Evolutionary conservation across 441 rosid species (phyloP), one percentile per base, ranked within the genome.

Genomic region (Pelargonium exstipulatum): DNA sequence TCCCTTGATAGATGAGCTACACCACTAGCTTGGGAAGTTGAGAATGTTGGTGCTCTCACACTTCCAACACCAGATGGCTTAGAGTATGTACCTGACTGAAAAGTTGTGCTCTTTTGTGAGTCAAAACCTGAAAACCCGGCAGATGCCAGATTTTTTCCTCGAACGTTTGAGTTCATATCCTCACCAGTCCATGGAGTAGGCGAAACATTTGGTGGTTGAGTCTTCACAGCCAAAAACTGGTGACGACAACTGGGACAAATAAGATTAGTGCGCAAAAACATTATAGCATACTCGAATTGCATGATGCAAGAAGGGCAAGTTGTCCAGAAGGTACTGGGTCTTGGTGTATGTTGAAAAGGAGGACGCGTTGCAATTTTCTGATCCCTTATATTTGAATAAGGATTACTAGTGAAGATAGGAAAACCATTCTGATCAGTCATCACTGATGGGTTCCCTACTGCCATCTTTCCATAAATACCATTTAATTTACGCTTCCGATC

Each of bases 301-400:
- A 76, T 75, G 51, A 42, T 80, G 77, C 92, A 87, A 57, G 78
- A 66, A 66, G 37, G 72, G 69, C 92, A 87, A 40, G 66, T 74
- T 20, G 90, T 87, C 92, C 92, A 87, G 79, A 87, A 87, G 22
- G 90, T 69, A 57, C 63, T 71, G 5, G 35, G 61, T 26, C 48
- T 68, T 13, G 40, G 49, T 40, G 71, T 46, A 37, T 6, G 73
- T 57, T 65, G 51, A 71, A 64, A 40, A 61, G 80, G 74, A 10
- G 72, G 73, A 64, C 66, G 65, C 6, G 67, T 18, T 62, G 74
- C 76, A 70, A 74, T 48, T 60, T 66, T 74, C 9, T 68, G 71
- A 77, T 63, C 66, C 76, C 72, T 72, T 35, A 68, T 71, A 64
- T 68, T 76, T 6, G 73, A 37, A 58, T 67, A 64, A 66, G 66